Evolutionary conservation across 129 eudicot genomes (phyloP).

Genomic region (Flaveria linearis): DNA sequence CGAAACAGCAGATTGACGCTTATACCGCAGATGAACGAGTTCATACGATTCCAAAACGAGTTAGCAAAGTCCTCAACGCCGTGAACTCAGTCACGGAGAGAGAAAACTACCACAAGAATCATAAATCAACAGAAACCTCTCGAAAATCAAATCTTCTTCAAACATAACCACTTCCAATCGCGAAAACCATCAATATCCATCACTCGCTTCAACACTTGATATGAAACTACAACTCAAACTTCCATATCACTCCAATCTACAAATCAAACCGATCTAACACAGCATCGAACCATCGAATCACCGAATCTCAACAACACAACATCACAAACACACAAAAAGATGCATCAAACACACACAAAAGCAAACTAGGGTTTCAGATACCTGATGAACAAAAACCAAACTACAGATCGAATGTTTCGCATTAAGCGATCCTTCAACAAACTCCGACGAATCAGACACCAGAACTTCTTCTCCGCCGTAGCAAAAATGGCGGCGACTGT

Average conservation of each 20-base stretch:
- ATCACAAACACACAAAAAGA: slow-evolving; percentile 26
- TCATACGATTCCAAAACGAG: not conserved
- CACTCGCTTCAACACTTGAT: slow-evolving; percentile 23
- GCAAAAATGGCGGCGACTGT: slow-evolving; percentile 42
- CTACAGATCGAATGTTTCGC: slow-evolving; percentile 30
- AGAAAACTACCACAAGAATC: not conserved
- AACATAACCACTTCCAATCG: slow-evolving; percentile 24
- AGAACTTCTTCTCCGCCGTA: slow-evolving; percentile 36
- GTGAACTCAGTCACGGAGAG: too few species aligned
- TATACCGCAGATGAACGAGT: not conserved
- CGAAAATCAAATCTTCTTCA: slow-evolving; percentile 4
- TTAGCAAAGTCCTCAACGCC: not conserved
- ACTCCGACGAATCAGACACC: slow-evolving; percentile 22
- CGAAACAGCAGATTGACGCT: slow-evolving; percentile 9
- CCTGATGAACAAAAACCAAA: slow-evolving; percentile 32
- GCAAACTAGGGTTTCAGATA: slow-evolving; percentile 38
- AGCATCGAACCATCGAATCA: slow-evolving; percentile 31
- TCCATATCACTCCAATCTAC: slow-evolving; percentile 11
- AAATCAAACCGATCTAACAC: slow-evolving; percentile 33
- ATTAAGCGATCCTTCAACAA: slow-evolving; percentile 34
- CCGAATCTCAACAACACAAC: slow-evolving; percentile 28
- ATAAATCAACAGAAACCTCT: slow-evolving; percentile 8
- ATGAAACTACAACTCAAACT: slow-evolving; percentile 16
- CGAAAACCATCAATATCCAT: slow-evolving; percentile 22
- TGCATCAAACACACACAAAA: slow-evolving; percentile 23